Base-by-base conservation (phyloP, 495 filamentous ascomycete genomes). In the Annulohypoxylon moriforme region DNA sequence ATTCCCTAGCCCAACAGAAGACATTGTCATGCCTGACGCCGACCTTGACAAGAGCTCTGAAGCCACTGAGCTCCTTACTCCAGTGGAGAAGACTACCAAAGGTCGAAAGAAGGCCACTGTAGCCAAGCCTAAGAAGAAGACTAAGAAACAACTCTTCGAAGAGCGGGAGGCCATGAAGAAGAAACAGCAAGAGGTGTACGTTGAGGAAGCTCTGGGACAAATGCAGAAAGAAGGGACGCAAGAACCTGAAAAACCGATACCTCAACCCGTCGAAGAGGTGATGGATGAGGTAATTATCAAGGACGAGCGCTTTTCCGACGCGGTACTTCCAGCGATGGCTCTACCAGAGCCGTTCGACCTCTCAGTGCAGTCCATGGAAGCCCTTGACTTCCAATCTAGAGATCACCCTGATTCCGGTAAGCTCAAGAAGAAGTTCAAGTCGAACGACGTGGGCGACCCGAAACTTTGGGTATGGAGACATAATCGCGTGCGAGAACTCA, bases 401-500 rank as follows among this genome's bases (percentile, higher is more conserved):
- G 95, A 97, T 52, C 90, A 90, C 84, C 92, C 97, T 61, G 84
- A 91, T 67, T 59, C 91, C 25, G 78, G 91, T 66, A 97, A 92
- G 74, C 92, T 98, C 64, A 89, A 91, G 9, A 95, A 94, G 82
- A 94, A 92, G 71, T 82, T 93, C 52, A 83, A 81, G 13, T 14
- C 68, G 33, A 86, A 85, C 34, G 84, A 84, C 27, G 72, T 97
- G 60, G 88, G 88, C 8, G 89, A 93, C 71, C 83, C 91, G 5
- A 83, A 88, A 53, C 84, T 90, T 38, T 99, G 95, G 95, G 85
- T 94, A 5, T 97, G 93, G 92, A 93, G 89, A 68, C 91, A 97
- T 71, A 93, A 96, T 75, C 89, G 94, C 66, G 90, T 97, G 79
- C 96, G 97, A 73, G 85, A 91, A 42, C 88, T 97, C 61, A 96